A percentile compares a stretch with the other conserved stretches of the same genome.
Conservation (phyloP, 441 rosid species). For the Dalechampia spathulata region DNA sequence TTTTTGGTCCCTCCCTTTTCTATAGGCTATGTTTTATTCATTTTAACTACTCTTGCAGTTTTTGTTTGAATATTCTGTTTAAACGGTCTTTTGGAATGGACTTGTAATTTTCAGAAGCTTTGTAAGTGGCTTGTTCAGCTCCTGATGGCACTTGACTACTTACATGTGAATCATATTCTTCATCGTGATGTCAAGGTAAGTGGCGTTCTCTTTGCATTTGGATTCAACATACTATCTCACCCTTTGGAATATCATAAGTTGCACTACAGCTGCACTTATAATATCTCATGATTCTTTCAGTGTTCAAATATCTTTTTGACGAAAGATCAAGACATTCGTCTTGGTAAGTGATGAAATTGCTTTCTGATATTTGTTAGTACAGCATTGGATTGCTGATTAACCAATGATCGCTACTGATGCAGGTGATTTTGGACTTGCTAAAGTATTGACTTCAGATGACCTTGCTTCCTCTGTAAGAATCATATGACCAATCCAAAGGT, state of each 20-base stretch:
- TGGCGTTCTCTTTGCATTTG: slow-evolving; percentile 10
- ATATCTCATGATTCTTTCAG: slow-evolving; percentile 33
- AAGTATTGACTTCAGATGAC: slow-evolving; percentile 92
- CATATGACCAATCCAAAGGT: slow-evolving; percentile 2
- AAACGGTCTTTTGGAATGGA: slow-evolving; percentile 6
- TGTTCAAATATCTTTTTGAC: slow-evolving; percentile 98
- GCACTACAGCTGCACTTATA: slow-evolving; percentile 29
- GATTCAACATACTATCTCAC: not conserved
- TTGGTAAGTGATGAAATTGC: slow-evolving; percentile 53
- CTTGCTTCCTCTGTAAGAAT: slow-evolving; percentile 91
- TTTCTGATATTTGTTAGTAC: slow-evolving; percentile 5
- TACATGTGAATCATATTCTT: slow-evolving; percentile 91
- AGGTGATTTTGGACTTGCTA: slow-evolving; percentile 99
- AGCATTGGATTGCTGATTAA: slow-evolving; percentile 17
- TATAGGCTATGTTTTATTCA: too few relatives aligned
- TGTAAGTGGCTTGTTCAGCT: slow-evolving; percentile 99
- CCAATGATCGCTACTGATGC: slow-evolving; percentile 15
- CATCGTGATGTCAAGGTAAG: slow-evolving; percentile 99
- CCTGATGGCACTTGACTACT: slow-evolving; percentile 97
- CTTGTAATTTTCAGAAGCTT: slow-evolving; percentile 62
- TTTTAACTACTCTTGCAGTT: too few relatives aligned
- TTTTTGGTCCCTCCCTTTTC: too few relatives aligned
- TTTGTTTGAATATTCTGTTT: slow-evolving; percentile 2
- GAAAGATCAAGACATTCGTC: slow-evolving; percentile 83
- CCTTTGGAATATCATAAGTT: slow-evolving; percentile 11